phyloP scores from a whole-genome alignment of 768 basidiomycete species.

The Leucosporidium creatinivorum region DNA sequence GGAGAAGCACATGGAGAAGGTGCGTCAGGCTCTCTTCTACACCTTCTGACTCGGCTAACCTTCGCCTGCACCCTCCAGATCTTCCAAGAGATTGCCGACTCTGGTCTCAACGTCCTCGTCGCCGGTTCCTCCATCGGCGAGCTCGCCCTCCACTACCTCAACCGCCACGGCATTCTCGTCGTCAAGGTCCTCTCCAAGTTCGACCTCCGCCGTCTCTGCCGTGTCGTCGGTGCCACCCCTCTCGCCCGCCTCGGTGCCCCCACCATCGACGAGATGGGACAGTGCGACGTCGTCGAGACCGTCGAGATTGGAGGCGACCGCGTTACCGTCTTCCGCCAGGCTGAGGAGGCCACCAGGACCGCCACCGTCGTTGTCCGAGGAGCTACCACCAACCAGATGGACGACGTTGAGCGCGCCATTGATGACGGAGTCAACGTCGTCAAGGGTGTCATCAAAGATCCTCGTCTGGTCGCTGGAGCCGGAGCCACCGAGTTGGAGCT shows the following conservation, averaged over 20 bases:
- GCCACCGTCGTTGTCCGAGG: slow-evolving; percentile 93
- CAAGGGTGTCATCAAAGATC: slow-evolving; percentile 83
- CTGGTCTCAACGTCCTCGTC: slow-evolving; percentile 87
- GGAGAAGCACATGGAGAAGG: slow-evolving; percentile 91
- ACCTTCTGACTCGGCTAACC: neutral
- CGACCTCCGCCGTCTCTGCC: slow-evolving; percentile 84
- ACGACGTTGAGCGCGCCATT: slow-evolving; percentile 91
- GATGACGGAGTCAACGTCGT: slow-evolving; percentile 97
- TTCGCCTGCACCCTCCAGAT: slow-evolving; percentile 51
- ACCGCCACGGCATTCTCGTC: slow-evolving; percentile 85
- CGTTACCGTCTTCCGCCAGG: slow-evolving; percentile 91
- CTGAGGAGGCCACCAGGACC: slow-evolving; percentile 69
- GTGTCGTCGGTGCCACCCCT: slow-evolving; percentile 92
- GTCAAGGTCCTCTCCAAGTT: slow-evolving; percentile 97
- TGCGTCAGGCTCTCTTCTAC: slow-evolving; percentile 18
- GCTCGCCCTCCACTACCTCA: slow-evolving; percentile 92
- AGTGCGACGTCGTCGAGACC: slow-evolving; percentile 87
- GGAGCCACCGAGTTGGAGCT: slow-evolving; percentile 92
- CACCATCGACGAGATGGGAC: slow-evolving; percentile 91
- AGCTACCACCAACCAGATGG: slow-evolving; percentile 85
- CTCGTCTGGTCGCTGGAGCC: slow-evolving; percentile 82
- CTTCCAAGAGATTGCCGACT: slow-evolving; percentile 92
- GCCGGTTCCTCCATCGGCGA: slow-evolving; percentile 90
- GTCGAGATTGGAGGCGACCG: slow-evolving; percentile 95
- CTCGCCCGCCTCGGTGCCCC: slow-evolving; percentile 93